Evolutionary conservation across 208 protist species (phyloP).

Genomic region (Trypanosoma platydactyli): DNA sequence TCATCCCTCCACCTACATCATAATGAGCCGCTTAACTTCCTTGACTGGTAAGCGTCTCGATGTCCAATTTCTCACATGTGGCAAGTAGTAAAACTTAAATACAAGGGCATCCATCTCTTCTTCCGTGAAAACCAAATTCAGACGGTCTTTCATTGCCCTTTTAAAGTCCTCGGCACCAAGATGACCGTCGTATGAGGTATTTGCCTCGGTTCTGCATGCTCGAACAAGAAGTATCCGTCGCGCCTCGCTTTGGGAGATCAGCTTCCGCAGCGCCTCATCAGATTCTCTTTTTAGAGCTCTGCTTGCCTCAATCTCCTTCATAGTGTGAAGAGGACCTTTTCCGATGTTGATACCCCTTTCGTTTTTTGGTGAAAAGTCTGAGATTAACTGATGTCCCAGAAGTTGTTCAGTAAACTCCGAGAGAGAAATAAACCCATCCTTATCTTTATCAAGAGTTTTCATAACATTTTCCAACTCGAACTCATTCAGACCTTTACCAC

Average conservation of each 20-base stretch:
- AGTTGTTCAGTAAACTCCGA: slow-evolving; percentile 83
- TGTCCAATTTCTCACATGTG: slow-evolving; percentile 62
- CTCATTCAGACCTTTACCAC: slow-evolving; percentile 42
- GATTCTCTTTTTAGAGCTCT: slow-evolving; percentile 33
- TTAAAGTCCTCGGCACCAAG: slow-evolving; percentile 77
- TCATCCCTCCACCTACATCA: slow-evolving; percentile 34
- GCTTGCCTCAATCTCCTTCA: slow-evolving; percentile 29
- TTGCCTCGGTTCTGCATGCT: slow-evolving; percentile 52
- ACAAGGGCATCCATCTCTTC: slow-evolving; percentile 75
- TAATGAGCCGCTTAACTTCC: slow-evolving; percentile 63
- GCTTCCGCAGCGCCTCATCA: slow-evolving; percentile 67
- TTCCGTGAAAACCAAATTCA: slow-evolving; percentile 66
- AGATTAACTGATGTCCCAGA: slow-evolving; percentile 77
- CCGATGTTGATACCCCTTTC: slow-evolving; percentile 18
- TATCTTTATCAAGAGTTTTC: slow-evolving; percentile 66
- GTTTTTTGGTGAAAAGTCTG: slow-evolving; percentile 60
- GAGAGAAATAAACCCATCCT: slow-evolving; percentile 77
- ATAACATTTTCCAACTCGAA: slow-evolving; percentile 61
- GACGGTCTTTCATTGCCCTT: slow-evolving; percentile 47
- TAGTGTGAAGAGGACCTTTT: slow-evolving; percentile 37
- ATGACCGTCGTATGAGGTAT: slow-evolving; percentile 75
- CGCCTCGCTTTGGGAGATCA: slow-evolving; percentile 70
- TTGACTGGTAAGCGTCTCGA: slow-evolving; percentile 62
- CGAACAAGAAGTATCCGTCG: slow-evolving; percentile 77
- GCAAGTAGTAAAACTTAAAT: slow-evolving; percentile 80